Percentiles rank a stretch among this genome's conserved stretches.
Evolutionary conservation across 1,284 basidiomycete genomes (phyloP).

Genomic region (Ceratobasidium theobromae): DNA sequence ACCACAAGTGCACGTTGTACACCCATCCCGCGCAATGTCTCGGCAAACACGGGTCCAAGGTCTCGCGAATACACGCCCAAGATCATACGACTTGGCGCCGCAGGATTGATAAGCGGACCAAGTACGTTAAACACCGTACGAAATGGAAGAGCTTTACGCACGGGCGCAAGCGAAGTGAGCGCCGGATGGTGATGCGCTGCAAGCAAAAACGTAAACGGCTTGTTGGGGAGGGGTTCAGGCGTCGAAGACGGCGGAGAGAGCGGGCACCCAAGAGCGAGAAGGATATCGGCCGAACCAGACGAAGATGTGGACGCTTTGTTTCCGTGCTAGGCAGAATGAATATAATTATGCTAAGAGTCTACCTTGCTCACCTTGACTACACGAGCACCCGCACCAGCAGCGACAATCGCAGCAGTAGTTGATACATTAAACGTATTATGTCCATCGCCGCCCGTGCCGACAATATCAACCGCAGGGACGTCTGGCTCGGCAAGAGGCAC

Average conservation of each 20-base stretch:
- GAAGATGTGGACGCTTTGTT: conserved; percentile 91
- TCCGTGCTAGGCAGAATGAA: conserved; percentile 66
- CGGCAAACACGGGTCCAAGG: conserved; percentile 84
- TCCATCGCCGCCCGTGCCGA: conserved; percentile 91
- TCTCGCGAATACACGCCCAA: conserved; percentile 85
- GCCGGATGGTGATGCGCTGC: conserved; percentile 93
- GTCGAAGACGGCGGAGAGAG: conserved; percentile 65
- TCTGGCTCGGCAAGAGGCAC: conserved; percentile 48
- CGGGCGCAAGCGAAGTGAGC: conserved; percentile 80
- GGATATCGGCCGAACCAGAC: conserved; percentile 91
- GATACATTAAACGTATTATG: conserved; percentile 98
- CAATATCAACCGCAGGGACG: conserved; percentile 52
- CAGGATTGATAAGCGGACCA: conserved; percentile 94
- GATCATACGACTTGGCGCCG: conserved; percentile 81
- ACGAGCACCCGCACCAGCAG: conserved; percentile 89
- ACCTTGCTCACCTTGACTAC: conserved; percentile 79
- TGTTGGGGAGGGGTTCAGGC: conserved; percentile 55
- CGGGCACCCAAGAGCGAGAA: conserved; percentile 83
- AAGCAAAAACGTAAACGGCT: conserved; percentile 91
- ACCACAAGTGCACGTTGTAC: conserved; percentile 88
- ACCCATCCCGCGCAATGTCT: conserved; percentile 48
- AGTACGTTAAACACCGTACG: conserved; percentile 97
- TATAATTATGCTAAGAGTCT: not conserved
- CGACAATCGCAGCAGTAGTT: conserved; percentile 92
- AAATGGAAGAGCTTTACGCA: conserved; percentile 86